These are phyloP conservation scores for Aotearoamyces nothofagi DNA, from an alignment of 2,329 filamentous ascomycete species.

Conservation along the genomic window DNA sequence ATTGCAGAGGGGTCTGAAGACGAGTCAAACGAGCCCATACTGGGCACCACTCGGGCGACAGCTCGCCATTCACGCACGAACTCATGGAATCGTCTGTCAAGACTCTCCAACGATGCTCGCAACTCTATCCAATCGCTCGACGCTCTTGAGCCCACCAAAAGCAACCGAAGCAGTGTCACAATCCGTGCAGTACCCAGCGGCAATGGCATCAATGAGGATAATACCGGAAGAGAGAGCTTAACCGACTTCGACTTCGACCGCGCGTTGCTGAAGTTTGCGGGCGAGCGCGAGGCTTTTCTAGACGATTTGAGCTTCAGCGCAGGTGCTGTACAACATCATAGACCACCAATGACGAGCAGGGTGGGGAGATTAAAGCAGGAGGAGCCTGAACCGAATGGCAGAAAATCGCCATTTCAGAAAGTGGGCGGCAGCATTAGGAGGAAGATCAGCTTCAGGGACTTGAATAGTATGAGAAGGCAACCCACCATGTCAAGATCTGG, in stretches of 20 bases:
- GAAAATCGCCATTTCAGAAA: constrained; percentile 27
- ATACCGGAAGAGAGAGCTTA: constrained; percentile 2
- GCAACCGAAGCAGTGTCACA: constrained; percentile 52
- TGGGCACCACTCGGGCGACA: constrained; percentile 13
- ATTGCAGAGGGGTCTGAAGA: constrained; percentile 41
- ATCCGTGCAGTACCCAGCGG: constrained; percentile 31
- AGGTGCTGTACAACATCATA: constrained; percentile 50
- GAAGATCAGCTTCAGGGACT: constrained; percentile 84
- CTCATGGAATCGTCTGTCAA: constrained; percentile 43
- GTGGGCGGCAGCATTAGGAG: constrained; percentile 77
- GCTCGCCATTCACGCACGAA: constrained; percentile 46
- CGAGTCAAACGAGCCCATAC: constrained; percentile 28
- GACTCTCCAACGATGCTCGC: constrained; percentile 31
- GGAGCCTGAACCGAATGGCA: constrained; percentile 34
- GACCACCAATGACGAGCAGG: constrained; percentile 60
- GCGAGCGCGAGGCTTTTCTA: constrained; percentile 85
- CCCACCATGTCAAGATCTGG: constrained; percentile 60
- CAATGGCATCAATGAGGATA: constrained; percentile 8
- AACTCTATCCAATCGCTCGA: constrained; percentile 40
- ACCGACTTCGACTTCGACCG: constrained; percentile 82
- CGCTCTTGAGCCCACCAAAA: constrained; percentile 35
- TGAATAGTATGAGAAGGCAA: constrained; percentile 88
- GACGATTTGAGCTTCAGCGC: constrained; percentile 84
- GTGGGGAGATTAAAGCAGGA: constrained; percentile 71
- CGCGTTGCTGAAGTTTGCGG: constrained; percentile 84